Conservation (phyloP, 2,329 filamentous ascomycete species). For the Fusarium sp. region DNA sequence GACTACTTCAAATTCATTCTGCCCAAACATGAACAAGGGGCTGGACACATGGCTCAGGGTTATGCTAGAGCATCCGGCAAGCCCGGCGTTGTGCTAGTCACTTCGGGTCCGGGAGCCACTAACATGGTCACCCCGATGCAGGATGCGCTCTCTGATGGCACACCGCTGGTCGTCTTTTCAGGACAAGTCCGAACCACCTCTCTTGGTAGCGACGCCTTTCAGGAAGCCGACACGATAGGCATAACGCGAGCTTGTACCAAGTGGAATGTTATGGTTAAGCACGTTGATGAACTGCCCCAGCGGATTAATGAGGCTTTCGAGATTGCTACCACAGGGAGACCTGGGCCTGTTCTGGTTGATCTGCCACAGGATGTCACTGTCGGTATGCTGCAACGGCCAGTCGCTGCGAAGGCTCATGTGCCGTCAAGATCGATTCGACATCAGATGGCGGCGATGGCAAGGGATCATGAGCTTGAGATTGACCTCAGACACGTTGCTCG, state of each 20-base stretch:
- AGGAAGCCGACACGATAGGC: slow-evolving; percentile 93
- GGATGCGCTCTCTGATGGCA: slow-evolving; percentile 94
- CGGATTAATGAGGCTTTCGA: slow-evolving; percentile 98
- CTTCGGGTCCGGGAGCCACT: slow-evolving; percentile 94
- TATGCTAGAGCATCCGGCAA: slow-evolving; percentile 94
- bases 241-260: slow-evolving; percentile 97
- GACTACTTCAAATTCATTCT: slow-evolving; percentile 96
- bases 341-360: slow-evolving; percentile 94
- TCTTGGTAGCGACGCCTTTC: slow-evolving; percentile 96
- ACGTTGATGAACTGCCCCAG: slow-evolving; percentile 89
- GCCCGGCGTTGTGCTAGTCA: slow-evolving; percentile 95
- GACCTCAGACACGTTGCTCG: slow-evolving; percentile 82
- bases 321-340: slow-evolving; percentile 93
- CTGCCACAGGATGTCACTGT: slow-evolving; percentile 97
- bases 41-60: slow-evolving; percentile 98
- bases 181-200: slow-evolving; percentile 92
- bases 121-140: slow-evolving; percentile 98
- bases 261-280: slow-evolving; percentile 99
- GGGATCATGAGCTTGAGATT: slow-evolving; percentile 76
- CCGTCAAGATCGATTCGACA: background rate
- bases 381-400: slow-evolving; percentile 70
- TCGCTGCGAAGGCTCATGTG: background rate
- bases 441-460: slow-evolving; percentile 71
- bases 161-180: slow-evolving; percentile 93
- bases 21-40: slow-evolving; percentile 95